These are phyloP conservation scores for Russula sp. DNA, from an alignment of 768 basidiomycete genomes.

Conservation along the genomic window DNA sequence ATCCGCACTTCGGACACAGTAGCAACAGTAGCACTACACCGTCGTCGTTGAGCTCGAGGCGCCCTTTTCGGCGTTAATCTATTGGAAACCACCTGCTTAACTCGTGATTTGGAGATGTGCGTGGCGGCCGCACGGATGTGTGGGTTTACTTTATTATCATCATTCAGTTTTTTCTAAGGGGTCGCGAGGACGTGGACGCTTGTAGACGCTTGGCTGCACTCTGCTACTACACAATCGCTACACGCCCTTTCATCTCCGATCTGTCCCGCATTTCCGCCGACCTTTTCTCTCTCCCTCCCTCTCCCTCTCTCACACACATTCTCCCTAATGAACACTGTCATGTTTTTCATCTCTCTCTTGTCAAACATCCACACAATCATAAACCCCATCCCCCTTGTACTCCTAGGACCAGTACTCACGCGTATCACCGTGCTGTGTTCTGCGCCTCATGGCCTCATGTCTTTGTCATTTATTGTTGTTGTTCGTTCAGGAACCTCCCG, in stretches of 20 bases:
- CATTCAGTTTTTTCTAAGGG: background rate
- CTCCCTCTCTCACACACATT: too few relatives aligned
- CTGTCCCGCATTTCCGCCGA: conserved; percentile 1
- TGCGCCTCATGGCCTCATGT: too few relatives aligned
- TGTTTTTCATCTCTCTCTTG: conserved; percentile 1
- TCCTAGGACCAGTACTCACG: conserved; percentile 1
- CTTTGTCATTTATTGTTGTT: too few relatives aligned
- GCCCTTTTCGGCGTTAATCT: conserved; percentile 5
- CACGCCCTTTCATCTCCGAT: conserved; percentile 12
- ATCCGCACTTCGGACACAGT: conserved; percentile 13
- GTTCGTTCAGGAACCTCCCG: too few relatives aligned
- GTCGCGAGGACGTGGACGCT: conserved; percentile 6
- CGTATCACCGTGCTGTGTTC: background rate
- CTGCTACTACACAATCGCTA: conserved; percentile 2
- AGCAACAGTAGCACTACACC: background rate
- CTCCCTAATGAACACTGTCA: conserved; percentile 3
- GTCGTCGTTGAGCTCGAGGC: background rate
- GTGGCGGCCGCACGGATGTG: background rate
- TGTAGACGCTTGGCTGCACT: conserved; percentile 1
- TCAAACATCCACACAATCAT: background rate
- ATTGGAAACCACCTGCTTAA: background rate
- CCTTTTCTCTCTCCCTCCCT: background rate
- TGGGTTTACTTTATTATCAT: conserved; percentile 8
- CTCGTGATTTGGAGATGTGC: background rate
- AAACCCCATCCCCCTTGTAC: background rate